Conservation (phyloP, 2,329 filamentous ascomycete species). For the Apiospora sp. region DNA sequence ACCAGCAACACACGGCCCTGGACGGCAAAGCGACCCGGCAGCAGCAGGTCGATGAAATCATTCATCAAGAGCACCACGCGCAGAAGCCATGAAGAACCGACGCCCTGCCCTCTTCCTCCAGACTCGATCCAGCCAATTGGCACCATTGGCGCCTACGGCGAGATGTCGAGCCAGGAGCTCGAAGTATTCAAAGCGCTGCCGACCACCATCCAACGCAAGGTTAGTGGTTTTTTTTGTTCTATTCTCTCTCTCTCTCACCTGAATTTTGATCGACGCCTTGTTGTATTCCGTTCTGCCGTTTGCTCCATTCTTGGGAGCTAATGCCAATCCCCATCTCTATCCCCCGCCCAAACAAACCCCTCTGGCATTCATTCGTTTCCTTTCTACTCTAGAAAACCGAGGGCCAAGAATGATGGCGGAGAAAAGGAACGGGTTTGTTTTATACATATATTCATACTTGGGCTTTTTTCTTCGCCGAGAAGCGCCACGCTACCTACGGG, state of each 20-base stretch:
- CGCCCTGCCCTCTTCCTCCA: neutral
- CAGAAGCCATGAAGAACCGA: slow-evolving; percentile 10
- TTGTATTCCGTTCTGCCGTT: slow-evolving; percentile 25
- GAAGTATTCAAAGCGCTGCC: slow-evolving; percentile 60
- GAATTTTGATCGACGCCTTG: neutral
- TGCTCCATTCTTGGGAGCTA: slow-evolving; percentile 10
- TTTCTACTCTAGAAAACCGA: neutral
- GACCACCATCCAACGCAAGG: slow-evolving; percentile 59
- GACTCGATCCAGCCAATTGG: slow-evolving; percentile 12
- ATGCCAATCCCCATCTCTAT: neutral
- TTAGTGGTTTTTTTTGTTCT: slow-evolving; percentile 36
- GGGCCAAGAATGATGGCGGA: slow-evolving; percentile 9
- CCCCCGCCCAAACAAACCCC: neutral
- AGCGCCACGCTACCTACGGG: neutral
- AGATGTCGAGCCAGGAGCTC: slow-evolving; percentile 46
- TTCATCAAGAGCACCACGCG: slow-evolving; percentile 25
- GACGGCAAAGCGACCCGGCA: slow-evolving; percentile 22
- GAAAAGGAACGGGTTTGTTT: neutral
- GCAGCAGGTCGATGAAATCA: slow-evolving; percentile 25
- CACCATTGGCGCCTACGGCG: slow-evolving; percentile 30
- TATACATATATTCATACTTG: neutral
- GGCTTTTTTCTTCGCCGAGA: neutral
- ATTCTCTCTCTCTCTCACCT: slow-evolving; percentile 4
- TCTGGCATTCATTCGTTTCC: neutral
- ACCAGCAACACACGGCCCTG: neutral